Evolutionary conservation across 1,284 basidiomycete species (phyloP), one percentile per base, ranked within the genome.

Genomic region (Cryptococcus wingfieldii): DNA sequence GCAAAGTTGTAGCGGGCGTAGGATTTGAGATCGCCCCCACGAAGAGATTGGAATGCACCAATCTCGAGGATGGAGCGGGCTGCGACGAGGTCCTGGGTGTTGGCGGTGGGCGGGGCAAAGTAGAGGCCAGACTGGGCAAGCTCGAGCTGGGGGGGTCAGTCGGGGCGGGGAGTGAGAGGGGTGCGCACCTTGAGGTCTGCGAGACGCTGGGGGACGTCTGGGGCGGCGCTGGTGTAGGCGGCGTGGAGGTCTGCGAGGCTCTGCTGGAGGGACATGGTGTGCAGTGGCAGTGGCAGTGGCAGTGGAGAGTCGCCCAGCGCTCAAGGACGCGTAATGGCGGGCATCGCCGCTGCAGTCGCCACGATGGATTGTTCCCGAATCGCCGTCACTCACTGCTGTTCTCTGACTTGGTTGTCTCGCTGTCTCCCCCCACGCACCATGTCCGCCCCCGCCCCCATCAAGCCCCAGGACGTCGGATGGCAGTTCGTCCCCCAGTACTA

Each of bases 401-500:
- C 7, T 34, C 31, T 19, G 19, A 1, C 19, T 2, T 19, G n/a
- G n/a, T n/a, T n/a, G n/a, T n/a, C n/a, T n/a, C n/a, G n/a, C n/a
- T n/a, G n/a, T 19, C 19, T 39, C 59, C 63, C 31, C 59, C 64
- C 31, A 70, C 68, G 59, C 31, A 34, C 31, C 31, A 34, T 34
- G 31, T 34, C 31, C 31, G 5, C 31, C 31, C 6, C 31, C 31
- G 10, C 31, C 31, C 31, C 31, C 31, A 63, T 69, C 39, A 63
- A 71, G 53, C 70, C 76, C 14, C 69, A 62, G 56, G 75, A 77
- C 47, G 91, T 95, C 74, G 90, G 91, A 79, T 95, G 90, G 90
- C 91, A 94, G 79, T 95, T 95, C 79, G 90, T 94, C 67, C 90
- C 90, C 53, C 90, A 95, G 78, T 94, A 95, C 80, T 95, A 95